phyloP scores from a whole-genome alignment of 1,284 basidiomycete genomes.

The Rhodotorula sp. region DNA sequence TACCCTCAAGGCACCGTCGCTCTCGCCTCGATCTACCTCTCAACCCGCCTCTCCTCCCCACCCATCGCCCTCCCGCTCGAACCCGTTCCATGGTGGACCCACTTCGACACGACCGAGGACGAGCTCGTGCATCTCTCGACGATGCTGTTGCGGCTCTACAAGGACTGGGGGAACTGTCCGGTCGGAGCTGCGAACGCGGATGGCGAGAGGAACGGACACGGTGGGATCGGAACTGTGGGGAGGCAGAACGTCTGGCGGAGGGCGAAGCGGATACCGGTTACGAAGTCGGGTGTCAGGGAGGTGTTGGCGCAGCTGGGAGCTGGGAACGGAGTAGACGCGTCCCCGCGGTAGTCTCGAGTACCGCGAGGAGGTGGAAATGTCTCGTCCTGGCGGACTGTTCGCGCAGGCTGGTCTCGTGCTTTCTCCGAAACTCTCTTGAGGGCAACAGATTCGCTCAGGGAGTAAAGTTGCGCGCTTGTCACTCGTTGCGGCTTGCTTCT shows the following conservation, averaged over 20 bases:
- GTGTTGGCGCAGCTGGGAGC: not conserved
- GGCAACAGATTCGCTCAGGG: too few relatives aligned
- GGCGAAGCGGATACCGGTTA: slow-evolving; percentile 19
- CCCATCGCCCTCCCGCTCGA: slow-evolving; percentile 46
- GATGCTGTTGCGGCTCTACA: slow-evolving; percentile 40
- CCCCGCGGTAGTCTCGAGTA: not conserved
- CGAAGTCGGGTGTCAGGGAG: slow-evolving; percentile 28
- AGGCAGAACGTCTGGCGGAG: slow-evolving; percentile 21
- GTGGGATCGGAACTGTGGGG: not conserved
- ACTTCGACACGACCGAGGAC: slow-evolving; percentile 49
- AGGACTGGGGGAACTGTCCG: slow-evolving; percentile 27
- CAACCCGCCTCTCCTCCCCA: slow-evolving; percentile 27
- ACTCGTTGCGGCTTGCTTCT: too few relatives aligned
- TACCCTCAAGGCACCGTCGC: slow-evolving; percentile 46
- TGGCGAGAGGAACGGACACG: slow-evolving; percentile 1
- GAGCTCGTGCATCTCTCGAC: slow-evolving; percentile 40
- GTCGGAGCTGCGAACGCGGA: not conserved
- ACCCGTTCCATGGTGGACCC: slow-evolving; percentile 51
- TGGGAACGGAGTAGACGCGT: not conserved
- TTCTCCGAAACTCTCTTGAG: not conserved
- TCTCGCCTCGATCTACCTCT: slow-evolving; percentile 44
- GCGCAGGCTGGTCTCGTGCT: not conserved
- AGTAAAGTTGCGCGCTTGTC: too few relatives aligned
- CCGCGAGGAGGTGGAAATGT: not conserved
- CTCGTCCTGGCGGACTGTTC: not conserved